Conservation (phyloP, 2,329 filamentous ascomycete species). For the Thelonectria olida region DNA sequence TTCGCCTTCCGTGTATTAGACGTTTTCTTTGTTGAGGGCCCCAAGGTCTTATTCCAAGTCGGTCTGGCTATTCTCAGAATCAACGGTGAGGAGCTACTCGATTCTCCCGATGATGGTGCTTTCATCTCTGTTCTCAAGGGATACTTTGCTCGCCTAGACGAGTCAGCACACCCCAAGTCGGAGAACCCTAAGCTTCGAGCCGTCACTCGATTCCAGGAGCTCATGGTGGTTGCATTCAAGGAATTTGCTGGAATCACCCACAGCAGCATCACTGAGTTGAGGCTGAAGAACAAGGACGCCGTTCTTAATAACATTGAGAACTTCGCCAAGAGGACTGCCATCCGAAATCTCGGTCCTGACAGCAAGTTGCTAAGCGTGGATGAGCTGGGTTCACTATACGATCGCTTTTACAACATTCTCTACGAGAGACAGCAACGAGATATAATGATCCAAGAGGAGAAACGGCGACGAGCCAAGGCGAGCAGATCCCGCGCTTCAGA, state of each 20-base stretch:
- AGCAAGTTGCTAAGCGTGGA: conserved; percentile 89
- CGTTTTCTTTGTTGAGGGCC: conserved; percentile 97
- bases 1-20: conserved; percentile 97
- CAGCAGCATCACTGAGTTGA: conserved; percentile 86
- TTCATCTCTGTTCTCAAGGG: conserved; percentile 97
- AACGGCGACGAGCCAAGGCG: conserved; percentile 70
- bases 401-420: conserved; percentile 90
- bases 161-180: conserved; percentile 94
- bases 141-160: conserved; percentile 92
- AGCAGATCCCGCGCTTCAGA: conserved; percentile 55
- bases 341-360: conserved; percentile 93
- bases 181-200: conserved; percentile 94
- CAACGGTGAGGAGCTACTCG: conserved; percentile 94
- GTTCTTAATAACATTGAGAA: conserved; percentile 96
- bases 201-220: conserved; percentile 94
- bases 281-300: conserved; percentile 91
- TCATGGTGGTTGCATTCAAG: conserved; percentile 99
- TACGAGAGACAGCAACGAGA: conserved; percentile 92
- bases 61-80: conserved; percentile 96
- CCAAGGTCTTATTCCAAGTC: conserved; percentile 96
- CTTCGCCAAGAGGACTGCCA: conserved; percentile 96
- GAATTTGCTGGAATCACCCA: conserved; percentile 97
- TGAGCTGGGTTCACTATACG: conserved; percentile 90
- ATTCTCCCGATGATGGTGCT: conserved; percentile 92
- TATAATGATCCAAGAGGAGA: conserved; percentile 79